Conservation (phyloP, 2,329 filamentous ascomycete genomes). For the Sporothrix euskadiensis region DNA sequence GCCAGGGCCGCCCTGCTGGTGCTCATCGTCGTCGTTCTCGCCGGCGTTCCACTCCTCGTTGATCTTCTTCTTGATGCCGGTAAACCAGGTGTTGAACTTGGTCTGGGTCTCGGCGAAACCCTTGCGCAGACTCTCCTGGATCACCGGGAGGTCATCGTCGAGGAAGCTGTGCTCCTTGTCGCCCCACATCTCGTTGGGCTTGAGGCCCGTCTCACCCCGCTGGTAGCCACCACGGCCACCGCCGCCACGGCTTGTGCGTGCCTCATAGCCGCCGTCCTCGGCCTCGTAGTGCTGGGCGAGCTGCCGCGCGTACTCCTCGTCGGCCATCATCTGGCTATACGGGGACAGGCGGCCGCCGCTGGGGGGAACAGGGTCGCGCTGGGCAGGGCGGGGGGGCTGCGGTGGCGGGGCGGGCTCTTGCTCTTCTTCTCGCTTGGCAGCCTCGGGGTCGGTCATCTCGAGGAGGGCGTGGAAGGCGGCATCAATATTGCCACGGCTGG, state of each 20-base stretch:
- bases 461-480: constrained; percentile 93
- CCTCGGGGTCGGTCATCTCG: constrained; percentile 76
- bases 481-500: constrained; percentile 85
- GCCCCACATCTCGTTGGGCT: constrained; percentile 59
- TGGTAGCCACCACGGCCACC: constrained; percentile 34
- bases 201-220: constrained; percentile 45
- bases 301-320: constrained; percentile 86
- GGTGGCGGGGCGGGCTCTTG: constrained; percentile 63
- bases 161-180: constrained; percentile 86
- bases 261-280: constrained; percentile 55
- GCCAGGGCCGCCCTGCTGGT: constrained; percentile 27
- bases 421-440: constrained; percentile 59
- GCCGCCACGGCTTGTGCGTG: constrained; percentile 50
- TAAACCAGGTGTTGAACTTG: constrained; percentile 92
- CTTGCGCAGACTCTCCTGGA: constrained; percentile 89
- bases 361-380: constrained; percentile 61
- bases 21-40: constrained; percentile 52
- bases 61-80: constrained; percentile 85
- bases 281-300: constrained; percentile 87
- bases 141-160: constrained; percentile 92
- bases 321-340: constrained; percentile 80
- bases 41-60: constrained; percentile 83
- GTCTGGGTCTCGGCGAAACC: constrained; percentile 93
- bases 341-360: constrained; percentile 67
- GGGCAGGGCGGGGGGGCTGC: constrained; percentile 59